phyloP scores from a whole-genome alignment of 768 basidiomycete species.

The Mycena rebaudengoi region DNA sequence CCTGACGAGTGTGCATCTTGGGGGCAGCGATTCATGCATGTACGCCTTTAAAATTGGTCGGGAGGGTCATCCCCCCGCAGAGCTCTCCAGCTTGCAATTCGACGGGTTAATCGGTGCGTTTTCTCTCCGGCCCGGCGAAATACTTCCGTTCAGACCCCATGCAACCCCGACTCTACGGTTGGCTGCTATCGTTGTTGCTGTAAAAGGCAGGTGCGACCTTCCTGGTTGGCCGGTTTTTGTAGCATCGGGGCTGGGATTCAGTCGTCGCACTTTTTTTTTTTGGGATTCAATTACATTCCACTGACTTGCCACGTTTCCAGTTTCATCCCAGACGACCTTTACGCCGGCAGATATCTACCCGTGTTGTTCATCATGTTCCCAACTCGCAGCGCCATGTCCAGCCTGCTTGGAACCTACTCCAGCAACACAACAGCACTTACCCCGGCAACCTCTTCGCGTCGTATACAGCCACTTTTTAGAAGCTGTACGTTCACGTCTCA shows the following conservation, averaged over 20 bases:
- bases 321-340: slow-evolving; percentile 52
- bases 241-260: too few species aligned
- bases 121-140: slow-evolving; percentile 13
- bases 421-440: slow-evolving; percentile 38
- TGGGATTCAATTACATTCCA: slow-evolving; percentile 9
- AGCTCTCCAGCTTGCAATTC: slow-evolving; percentile 50
- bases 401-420: slow-evolving; percentile 39
- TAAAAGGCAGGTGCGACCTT: not conserved
- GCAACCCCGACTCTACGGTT: slow-evolving; percentile 30
- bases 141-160: slow-evolving; percentile 6
- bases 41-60: slow-evolving; percentile 65
- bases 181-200: not conserved
- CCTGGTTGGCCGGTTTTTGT: too few species aligned
- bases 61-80: slow-evolving; percentile 37
- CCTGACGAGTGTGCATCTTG: slow-evolving; percentile 59
- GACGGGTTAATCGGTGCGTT: slow-evolving; percentile 63
- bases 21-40: slow-evolving; percentile 52
- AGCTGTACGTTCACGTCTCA: slow-evolving; percentile 63
- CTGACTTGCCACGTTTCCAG: slow-evolving; percentile 43
- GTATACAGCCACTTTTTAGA: slow-evolving; percentile 63
- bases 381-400: slow-evolving; percentile 47
- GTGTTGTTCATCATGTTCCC: slow-evolving; percentile 57
- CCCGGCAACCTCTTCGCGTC: slow-evolving; percentile 52
- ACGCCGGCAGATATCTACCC: slow-evolving; percentile 60
- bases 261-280: slow-evolving; percentile 24